phyloP scores from a whole-genome alignment of 441 rosid genomes.

The Geranium incanum region DNA sequence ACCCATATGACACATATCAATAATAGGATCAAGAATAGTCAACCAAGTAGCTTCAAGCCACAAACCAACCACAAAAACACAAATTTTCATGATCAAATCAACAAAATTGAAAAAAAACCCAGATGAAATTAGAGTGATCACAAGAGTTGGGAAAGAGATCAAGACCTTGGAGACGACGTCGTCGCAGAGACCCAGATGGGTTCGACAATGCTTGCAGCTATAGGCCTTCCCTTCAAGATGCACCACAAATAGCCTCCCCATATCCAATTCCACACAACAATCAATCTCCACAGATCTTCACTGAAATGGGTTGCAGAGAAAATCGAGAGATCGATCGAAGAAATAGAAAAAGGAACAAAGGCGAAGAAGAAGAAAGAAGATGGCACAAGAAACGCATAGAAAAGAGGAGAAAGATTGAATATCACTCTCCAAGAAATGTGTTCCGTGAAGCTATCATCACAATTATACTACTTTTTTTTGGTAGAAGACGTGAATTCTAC shows the following conservation, averaged over 20 bases:
- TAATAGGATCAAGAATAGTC: background rate
- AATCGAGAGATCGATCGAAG: background rate
- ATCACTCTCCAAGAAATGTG: background rate
- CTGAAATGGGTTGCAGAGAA: conserved; percentile 4
- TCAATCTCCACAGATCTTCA: conserved; percentile 16
- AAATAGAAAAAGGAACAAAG: background rate
- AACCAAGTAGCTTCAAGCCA: conserved; percentile 7
- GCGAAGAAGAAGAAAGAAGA: background rate
- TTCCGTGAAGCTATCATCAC: background rate
- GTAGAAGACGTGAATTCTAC: background rate
- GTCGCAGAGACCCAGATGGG: conserved; percentile 70
- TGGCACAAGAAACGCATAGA: background rate
- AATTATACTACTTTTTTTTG: background rate
- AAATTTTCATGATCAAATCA: conserved; percentile 3
- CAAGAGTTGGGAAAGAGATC: conserved; percentile 15
- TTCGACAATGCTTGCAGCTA: conserved; percentile 86
- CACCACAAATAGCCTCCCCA: conserved; percentile 88
- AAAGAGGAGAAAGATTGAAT: background rate
- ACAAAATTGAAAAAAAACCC: conserved; percentile 21
- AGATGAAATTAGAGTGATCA: conserved; percentile 17
- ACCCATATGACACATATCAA: too few species aligned
- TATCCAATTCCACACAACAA: conserved; percentile 24
- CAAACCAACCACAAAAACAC: background rate
- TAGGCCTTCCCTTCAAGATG: conserved; percentile 85
- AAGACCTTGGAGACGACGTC: conserved; percentile 80